These are phyloP conservation scores for Aspergillus udagawae DNA, from an alignment of 2,329 filamentous ascomycete genomes.

Conservation along the genomic window DNA sequence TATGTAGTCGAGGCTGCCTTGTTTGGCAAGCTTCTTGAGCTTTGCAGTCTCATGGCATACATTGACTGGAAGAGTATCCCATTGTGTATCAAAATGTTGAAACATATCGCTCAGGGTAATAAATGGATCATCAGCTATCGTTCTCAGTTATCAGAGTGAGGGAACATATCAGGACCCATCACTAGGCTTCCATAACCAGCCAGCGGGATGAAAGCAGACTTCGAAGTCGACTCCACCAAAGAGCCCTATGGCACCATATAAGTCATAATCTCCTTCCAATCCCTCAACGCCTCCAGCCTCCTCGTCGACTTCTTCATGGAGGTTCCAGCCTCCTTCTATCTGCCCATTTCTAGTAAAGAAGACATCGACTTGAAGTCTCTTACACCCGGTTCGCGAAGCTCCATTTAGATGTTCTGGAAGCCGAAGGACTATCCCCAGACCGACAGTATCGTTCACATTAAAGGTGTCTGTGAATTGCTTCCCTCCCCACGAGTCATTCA, in stretches of 20 bases:
- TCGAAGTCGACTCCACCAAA: slow-evolving; percentile 62
- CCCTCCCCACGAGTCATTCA: slow-evolving; percentile 60
- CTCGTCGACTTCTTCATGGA: slow-evolving; percentile 57
- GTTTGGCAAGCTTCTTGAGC: background rate
- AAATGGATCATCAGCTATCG: background rate
- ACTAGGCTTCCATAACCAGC: slow-evolving; percentile 43
- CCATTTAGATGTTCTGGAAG: slow-evolving; percentile 35
- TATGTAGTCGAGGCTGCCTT: background rate
- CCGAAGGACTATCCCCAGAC: slow-evolving; percentile 55
- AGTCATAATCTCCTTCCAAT: slow-evolving; percentile 64
- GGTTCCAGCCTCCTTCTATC: slow-evolving; percentile 52
- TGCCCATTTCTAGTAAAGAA: slow-evolving; percentile 59
- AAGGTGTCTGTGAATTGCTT: slow-evolving; percentile 55
- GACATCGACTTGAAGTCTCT: slow-evolving; percentile 44
- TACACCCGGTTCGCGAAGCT: slow-evolving; percentile 22
- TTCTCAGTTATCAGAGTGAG: background rate
- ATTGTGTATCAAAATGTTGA: background rate
- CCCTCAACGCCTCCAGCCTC: slow-evolving; percentile 58
- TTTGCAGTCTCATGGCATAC: background rate
- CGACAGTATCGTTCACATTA: slow-evolving; percentile 52
- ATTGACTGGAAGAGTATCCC: background rate
- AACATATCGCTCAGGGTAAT: background rate
- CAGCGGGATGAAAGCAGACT: slow-evolving; percentile 46
- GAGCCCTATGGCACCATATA: slow-evolving; percentile 57
- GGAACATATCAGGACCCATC: background rate